These are phyloP conservation scores for Entrophospora sp. DNA, from an alignment of 192 early-diverging fungal genomes.

Conservation along the genomic window DNA sequence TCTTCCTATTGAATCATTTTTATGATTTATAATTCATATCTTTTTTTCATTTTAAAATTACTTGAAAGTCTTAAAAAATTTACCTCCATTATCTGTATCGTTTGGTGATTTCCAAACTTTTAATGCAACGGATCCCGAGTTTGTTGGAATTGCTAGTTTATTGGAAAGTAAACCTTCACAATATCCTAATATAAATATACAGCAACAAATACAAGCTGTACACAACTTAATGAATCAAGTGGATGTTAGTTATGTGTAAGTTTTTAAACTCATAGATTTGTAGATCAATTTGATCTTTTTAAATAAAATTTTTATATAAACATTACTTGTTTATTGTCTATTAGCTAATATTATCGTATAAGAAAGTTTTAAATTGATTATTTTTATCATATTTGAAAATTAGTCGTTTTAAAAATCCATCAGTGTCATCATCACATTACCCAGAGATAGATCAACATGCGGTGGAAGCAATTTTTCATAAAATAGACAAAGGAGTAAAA, in stretches of 20 bases:
- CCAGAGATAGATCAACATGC: too few relatives aligned
- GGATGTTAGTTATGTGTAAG: conserved; percentile 23
- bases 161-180: neutral
- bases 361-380: neutral
- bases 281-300: neutral
- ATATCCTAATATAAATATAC: neutral
- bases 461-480: conserved; percentile 4
- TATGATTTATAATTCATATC: neutral
- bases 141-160: neutral
- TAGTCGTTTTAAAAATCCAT: conserved; percentile 18
- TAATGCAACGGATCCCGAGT: conserved; percentile 11
- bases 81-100: conserved; percentile 15
- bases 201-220: conserved; percentile 14
- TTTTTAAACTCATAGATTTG: neutral
- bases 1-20: neutral
- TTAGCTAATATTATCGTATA: too few relatives aligned
- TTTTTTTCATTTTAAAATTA: neutral
- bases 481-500: conserved; percentile 6
- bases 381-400: neutral
- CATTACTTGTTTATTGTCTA: too few relatives aligned
- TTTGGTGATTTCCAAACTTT: conserved; percentile 12
- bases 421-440: neutral
- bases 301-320: neutral
- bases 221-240: neutral
- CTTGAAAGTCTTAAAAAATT: conserved; percentile 2